A percentile compares a stretch with the other conserved stretches of the same genome.
These are phyloP conservation scores for Penicillium sp. DNA, from an alignment of 2,329 filamentous ascomycete species.

Conservation along the genomic window DNA sequence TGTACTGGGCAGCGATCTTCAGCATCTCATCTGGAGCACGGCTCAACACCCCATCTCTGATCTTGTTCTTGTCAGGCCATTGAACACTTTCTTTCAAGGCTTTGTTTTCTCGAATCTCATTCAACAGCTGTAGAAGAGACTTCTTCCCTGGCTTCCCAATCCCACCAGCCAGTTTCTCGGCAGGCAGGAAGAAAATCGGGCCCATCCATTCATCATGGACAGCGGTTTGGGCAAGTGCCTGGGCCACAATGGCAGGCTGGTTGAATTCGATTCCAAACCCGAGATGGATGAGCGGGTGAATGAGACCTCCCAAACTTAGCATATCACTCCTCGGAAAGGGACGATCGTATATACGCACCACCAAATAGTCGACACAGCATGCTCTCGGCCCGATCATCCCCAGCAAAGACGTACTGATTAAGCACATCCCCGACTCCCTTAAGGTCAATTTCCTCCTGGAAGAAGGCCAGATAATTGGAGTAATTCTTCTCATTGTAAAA, in stretches of 20 bases:
- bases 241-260: conserved; percentile 75
- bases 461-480: conserved; percentile 70
- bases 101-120: conserved; percentile 54
- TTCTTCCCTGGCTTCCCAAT: conserved; percentile 31
- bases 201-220: conserved; percentile 60
- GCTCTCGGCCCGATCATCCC: conserved; percentile 60
- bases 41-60: conserved; percentile 63
- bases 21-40: conserved; percentile 62
- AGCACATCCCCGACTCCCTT: conserved; percentile 61
- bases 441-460: conserved; percentile 64
- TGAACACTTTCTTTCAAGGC: conserved; percentile 53
- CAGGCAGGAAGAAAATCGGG: conserved; percentile 46
- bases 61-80: conserved; percentile 57
- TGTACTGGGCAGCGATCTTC: conserved; percentile 56
- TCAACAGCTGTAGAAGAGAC: conserved; percentile 56
- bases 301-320: conserved; percentile 46
- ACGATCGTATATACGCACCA: conserved; percentile 39
- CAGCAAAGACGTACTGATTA: conserved; percentile 64
- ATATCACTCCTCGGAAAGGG: not conserved
- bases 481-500: conserved; percentile 65
- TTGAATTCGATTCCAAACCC: conserved; percentile 79
- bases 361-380: conserved; percentile 65
- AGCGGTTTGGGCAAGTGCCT: conserved; percentile 71
- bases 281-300: conserved; percentile 80
- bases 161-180: conserved; percentile 34